Evolutionary conservation across 2,329 filamentous ascomycete genomes (phyloP).

Genomic region (Xylaria sp.): DNA sequence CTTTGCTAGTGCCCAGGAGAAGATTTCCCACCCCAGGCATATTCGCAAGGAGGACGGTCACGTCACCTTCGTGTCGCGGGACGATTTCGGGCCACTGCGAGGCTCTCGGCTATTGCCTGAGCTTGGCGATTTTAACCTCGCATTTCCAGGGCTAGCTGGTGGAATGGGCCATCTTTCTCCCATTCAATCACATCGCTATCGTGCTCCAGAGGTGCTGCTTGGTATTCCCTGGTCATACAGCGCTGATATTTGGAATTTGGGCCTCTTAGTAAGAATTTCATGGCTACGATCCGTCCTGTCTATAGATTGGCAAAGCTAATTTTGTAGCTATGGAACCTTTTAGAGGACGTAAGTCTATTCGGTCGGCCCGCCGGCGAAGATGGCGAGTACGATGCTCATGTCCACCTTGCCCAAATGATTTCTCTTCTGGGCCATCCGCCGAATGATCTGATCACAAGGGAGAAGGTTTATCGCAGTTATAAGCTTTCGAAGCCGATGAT

Average conservation of each 20-base stretch:
- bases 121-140: conserved; percentile 8
- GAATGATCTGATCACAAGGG: conserved; percentile 3
- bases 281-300: neutral
- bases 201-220: conserved; percentile 7
- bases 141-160: neutral
- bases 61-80: neutral
- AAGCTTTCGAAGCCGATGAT: neutral
- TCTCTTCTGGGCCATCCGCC: conserved; percentile 10
- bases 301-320: neutral
- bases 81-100: conserved; percentile 1
- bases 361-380: conserved; percentile 1
- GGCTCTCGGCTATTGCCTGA: neutral
- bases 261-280: conserved; percentile 6
- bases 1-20: neutral
- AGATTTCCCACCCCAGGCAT: neutral
- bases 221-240: conserved; percentile 12
- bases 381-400: conserved; percentile 2
- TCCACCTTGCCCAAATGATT: conserved; percentile 6
- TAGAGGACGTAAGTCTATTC: conserved; percentile 10
- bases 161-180: neutral
- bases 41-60: neutral
- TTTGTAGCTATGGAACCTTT: conserved; percentile 9
- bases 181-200: conserved; percentile 2
- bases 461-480: neutral
- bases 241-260: conserved; percentile 11